Evolutionary conservation across 1,284 basidiomycete genomes (phyloP), one percentile per base, ranked within the genome.

Genomic region (Trametes polyzona): DNA sequence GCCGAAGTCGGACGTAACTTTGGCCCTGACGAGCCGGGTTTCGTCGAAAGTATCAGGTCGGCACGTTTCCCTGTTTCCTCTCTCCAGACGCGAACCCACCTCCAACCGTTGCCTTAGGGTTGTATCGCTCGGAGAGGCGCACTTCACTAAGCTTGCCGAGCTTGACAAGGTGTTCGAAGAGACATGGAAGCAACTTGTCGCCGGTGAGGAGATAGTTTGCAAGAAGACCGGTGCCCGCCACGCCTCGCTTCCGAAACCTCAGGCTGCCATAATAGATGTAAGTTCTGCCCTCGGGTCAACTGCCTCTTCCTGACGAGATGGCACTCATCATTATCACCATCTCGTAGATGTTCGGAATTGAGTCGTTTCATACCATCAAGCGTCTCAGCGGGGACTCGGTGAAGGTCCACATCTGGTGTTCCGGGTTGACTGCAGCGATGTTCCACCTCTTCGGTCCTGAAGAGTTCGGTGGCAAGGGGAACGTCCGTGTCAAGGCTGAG

Each of bases 401-500:
- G 7, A 65, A 64, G 36, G 41, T 62, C 16, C 58, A 57, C 23
- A 46, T 41, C 11, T 68, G 62, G 62, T 41, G 50, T 30, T 48
- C 64, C 0, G 64, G 59, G 16, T 33, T 60, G n/a, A 58, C 64
- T 1, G 54, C 62, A 3, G 48, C 54, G 6, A 9, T 62, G 3
- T 59, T 61, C 46, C 32, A 59, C 27, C 33, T 59, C 11, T 63
- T 55, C 26, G 63, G 59, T 2, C 64, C 65, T 3, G 52, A 56
- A 50, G 37, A 48, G 17, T 35, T 46, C 0, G 64, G 63, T 2
- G 64, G 63, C 0, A 42, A 44, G 11, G 67, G 62, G 16, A 58
- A 67, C 43, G 14, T 61, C n/a, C 62, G 53, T 9, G 21, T 44
- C 7, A 62, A 57, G 32, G 55, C 55, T 7, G 58, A 58, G 42